Conservation (phyloP, 495 filamentous ascomycete species). For the Stereocaulon alpinum region DNA sequence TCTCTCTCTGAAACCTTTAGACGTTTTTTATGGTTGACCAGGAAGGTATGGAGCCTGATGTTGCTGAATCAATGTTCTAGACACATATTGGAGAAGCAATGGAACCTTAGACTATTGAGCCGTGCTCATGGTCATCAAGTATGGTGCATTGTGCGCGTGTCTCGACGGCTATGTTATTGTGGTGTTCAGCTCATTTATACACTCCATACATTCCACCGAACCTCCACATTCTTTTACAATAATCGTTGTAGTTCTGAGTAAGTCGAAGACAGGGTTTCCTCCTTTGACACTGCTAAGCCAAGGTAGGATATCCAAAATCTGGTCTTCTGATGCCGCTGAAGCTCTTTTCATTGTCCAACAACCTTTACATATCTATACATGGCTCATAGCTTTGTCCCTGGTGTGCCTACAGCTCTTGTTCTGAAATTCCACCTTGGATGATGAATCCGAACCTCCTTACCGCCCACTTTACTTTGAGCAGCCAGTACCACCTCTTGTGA, state of each 20-base stretch:
- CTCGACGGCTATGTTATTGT: background rate
- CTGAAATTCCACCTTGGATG: conserved; percentile 47
- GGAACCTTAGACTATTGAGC: background rate
- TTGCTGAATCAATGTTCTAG: background rate
- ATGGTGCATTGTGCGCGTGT: background rate
- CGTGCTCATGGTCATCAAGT: background rate
- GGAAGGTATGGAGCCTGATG: background rate
- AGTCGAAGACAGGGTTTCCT: background rate
- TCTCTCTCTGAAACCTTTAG: background rate
- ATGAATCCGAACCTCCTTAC: conserved; percentile 40
- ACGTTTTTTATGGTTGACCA: background rate
- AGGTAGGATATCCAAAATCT: no score
- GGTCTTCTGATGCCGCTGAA: no score
- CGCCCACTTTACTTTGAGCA: conserved; percentile 28
- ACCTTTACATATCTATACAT: background rate
- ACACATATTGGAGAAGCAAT: background rate
- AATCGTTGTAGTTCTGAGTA: background rate
- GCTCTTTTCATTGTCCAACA: no score
- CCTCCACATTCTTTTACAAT: background rate
- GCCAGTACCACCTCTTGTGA: conserved; percentile 43
- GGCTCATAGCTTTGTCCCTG: conserved; percentile 13
- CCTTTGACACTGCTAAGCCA: no score
- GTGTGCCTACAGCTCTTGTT: conserved; percentile 26
- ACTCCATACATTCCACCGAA: background rate
- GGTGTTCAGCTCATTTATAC: background rate